phyloP scores from a whole-genome alignment of 2,329 filamentous ascomycete species.

The Alternaria angustiovoidea region DNA sequence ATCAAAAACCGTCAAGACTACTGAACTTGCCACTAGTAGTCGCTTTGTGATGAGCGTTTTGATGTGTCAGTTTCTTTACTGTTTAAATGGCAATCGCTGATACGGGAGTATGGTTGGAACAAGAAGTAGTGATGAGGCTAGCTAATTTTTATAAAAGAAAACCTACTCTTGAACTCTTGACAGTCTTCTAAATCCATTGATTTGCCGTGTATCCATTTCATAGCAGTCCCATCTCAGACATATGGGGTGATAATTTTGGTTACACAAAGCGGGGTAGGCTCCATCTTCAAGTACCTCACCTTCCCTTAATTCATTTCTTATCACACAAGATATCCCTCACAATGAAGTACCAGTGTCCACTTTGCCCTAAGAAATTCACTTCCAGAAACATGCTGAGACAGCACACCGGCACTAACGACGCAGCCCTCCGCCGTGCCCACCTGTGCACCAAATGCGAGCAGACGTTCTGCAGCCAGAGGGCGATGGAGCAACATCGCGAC shows the following conservation, averaged over 20 bases:
- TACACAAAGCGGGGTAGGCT: not conserved
- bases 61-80: too few species aligned
- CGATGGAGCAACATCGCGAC: not conserved
- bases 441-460: not conserved
- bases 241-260: not conserved
- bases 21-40: too few species aligned
- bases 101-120: too few species aligned
- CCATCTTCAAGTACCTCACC: not conserved
- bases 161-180: too few species aligned
- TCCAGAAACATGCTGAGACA: not conserved
- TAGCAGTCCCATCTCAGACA: not conserved
- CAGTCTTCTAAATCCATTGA: too few species aligned
- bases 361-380: not conserved
- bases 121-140: too few species aligned
- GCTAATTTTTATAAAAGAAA: too few species aligned
- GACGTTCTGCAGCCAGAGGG: not conserved
- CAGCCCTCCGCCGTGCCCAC: too few species aligned
- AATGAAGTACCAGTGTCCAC: not conserved
- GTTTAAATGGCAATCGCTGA: too few species aligned
- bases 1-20: rapidly evolving
- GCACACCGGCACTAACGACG: not conserved
- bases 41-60: too few species aligned
- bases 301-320: too few species aligned
- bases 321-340: not conserved
- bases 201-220: not conserved